Evolutionary conservation across 2,329 filamentous ascomycete genomes (phyloP), one percentile per base, ranked within the genome.

Genomic region (Arachnomyces sp.): DNA sequence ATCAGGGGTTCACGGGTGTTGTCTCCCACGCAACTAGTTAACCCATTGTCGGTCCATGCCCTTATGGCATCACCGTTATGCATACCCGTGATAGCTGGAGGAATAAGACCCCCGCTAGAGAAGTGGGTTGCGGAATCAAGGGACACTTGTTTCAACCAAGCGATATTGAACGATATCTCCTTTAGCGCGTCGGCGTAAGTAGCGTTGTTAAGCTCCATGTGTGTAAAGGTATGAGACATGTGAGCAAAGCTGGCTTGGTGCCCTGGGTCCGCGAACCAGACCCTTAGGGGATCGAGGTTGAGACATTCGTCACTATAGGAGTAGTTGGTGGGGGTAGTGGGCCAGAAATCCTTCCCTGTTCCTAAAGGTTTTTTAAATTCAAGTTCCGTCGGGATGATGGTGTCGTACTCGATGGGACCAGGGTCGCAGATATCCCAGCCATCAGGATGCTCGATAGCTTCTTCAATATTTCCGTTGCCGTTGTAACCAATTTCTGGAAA

Each of bases 161-260:
- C 73, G 47, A 73, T 64, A 59, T 81, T 81, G 62, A 76, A 80
- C 15, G 65, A 62, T 32, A 80, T 77, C 54, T 81, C 77, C 47
- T 71, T 73, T 42, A 56, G 55, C 2, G 74, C 64, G 49, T 81
- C 77, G 3, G 62, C 52, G 57, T 76, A 80, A 1, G 77, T 80
- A 6, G 75, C 73, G 45, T 80, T 79, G 50, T 79, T 72, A 43
- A 78, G 59, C 45, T 73, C 71, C 48, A 72, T 62, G 46, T 80
- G 77, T 2, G 74, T 75, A 55, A 80, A 80, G 1, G 77, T 80
- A 56, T 81, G 77, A 1, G 75, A 78, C n/a, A 81, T 61, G 38
- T 77, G 71, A 6, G 68, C 72, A 53, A 77, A 80, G 8, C 62
- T 59, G 54, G 79, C 68, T 15, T 67, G 63, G 52, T 79, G 77